Conservation (phyloP, 768 basidiomycete genomes). For the Jaapia argillacea region DNA sequence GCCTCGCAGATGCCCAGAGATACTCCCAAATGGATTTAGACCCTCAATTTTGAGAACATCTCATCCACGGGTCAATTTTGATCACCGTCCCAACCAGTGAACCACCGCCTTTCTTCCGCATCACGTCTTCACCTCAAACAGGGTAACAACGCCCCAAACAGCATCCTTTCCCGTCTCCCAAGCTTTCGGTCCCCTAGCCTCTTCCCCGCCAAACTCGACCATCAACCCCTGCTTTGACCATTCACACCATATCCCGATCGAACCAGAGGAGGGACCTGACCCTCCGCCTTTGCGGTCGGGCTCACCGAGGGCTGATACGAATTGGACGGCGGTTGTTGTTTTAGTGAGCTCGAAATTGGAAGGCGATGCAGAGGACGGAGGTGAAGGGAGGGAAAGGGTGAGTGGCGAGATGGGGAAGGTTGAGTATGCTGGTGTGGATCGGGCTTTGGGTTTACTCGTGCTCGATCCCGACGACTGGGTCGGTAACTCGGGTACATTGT, state of each 20-base stretch:
- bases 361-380: slow-evolving; percentile 11
- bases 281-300: slow-evolving; percentile 90
- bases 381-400: slow-evolving; percentile 26
- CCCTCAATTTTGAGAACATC: too few species aligned
- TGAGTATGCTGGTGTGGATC: slow-evolving; percentile 33
- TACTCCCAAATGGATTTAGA: too few species aligned
- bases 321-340: slow-evolving; percentile 63
- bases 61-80: too few species aligned
- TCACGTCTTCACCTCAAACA: slow-evolving; percentile 32
- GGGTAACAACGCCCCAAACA: slow-evolving; percentile 62
- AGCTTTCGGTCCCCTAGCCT: slow-evolving; percentile 70
- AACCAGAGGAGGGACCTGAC: slow-evolving; percentile 70
- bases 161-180: slow-evolving; percentile 86
- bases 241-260: slow-evolving; percentile 90
- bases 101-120: too few species aligned
- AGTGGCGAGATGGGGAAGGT: slow-evolving; percentile 50
- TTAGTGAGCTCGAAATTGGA: slow-evolving; percentile 30
- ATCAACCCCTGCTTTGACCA: slow-evolving; percentile 78
- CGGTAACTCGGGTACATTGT: slow-evolving; percentile 43
- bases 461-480: slow-evolving; percentile 16
- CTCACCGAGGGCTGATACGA: slow-evolving; percentile 71
- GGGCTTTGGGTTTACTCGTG: slow-evolving; percentile 25
- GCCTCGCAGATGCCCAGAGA: too few species aligned
- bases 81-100: too few species aligned
- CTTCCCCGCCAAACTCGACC: slow-evolving; percentile 77